Percentiles rank a stretch among this genome's conserved stretches.
Evolutionary conservation across 2,329 filamentous ascomycete species (phyloP).

Genomic region (Penicillium hesseltinei): DNA sequence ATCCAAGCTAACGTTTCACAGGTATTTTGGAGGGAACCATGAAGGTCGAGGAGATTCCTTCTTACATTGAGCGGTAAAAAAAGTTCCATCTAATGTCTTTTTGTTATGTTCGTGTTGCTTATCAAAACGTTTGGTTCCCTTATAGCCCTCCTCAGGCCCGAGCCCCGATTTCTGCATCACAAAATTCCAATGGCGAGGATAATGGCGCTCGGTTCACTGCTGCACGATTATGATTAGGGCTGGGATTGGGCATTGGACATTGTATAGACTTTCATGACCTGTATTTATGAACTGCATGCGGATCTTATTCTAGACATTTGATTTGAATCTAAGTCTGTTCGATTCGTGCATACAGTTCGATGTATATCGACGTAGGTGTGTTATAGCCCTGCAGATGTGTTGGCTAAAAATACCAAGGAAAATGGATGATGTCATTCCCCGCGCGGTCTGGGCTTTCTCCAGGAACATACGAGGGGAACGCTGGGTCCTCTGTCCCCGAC

Average conservation of each 20-base stretch:
- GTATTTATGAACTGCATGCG: conserved; percentile 17
- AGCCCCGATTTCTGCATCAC: conserved; percentile 14
- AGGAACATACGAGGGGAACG: conserved; percentile 13
- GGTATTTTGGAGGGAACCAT: conserved; percentile 74
- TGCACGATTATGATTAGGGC: conserved; percentile 21
- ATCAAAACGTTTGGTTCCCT: conserved; percentile 16
- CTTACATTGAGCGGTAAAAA: conserved; percentile 56
- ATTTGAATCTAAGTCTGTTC: neutral
- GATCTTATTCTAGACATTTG: conserved; percentile 2
- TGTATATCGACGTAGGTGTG: neutral
- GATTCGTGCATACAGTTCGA: neutral
- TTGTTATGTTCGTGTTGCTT: conserved; percentile 19
- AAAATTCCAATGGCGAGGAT: conserved; percentile 14
- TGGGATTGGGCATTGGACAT: conserved; percentile 8
- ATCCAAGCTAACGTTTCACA: conserved; percentile 29
- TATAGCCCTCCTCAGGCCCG: conserved; percentile 21
- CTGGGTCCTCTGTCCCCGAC: conserved; percentile 2
- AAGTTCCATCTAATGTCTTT: conserved; percentile 10
- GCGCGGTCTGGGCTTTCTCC: conserved; percentile 10
- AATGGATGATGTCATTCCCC: conserved; percentile 12
- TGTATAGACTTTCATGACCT: conserved; percentile 23
- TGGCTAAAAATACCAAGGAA: conserved; percentile 5
- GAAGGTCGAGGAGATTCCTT: conserved; percentile 76
- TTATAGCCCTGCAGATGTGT: neutral
- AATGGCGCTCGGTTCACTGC: conserved; percentile 16